Percentiles rank a stretch among this genome's conserved stretches.
Evolutionary conservation across 805 yeast genomes (phyloP).

Genomic region (Kodamaea nitidulidarum): DNA sequence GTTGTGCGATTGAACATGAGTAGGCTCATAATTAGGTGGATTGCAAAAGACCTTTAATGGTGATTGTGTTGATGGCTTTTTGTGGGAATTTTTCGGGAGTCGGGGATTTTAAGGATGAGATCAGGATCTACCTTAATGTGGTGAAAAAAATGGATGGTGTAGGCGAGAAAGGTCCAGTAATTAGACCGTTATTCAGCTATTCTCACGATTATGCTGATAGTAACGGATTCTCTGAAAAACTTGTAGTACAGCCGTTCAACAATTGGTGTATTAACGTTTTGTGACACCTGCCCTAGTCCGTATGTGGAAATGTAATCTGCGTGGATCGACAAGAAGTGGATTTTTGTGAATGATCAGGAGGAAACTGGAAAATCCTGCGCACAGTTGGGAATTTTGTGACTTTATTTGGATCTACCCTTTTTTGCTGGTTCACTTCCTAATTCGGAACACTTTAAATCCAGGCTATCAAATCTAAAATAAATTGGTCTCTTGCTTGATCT

Average conservation of each 20-base stretch:
- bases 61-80: slow-evolving; percentile 3
- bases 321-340: slow-evolving; percentile 3
- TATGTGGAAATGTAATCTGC: slow-evolving; percentile 1
- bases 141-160: slow-evolving; percentile 4
- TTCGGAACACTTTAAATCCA: too few species aligned
- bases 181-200: background rate
- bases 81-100: slow-evolving; percentile 7
- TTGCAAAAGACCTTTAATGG: background rate
- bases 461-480: too few species aligned
- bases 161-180: background rate
- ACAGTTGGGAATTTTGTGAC: slow-evolving; percentile 6
- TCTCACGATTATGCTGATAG: background rate
- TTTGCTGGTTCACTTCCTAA: slow-evolving; percentile 10
- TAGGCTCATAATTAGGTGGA: slow-evolving; percentile 6
- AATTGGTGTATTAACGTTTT: background rate
- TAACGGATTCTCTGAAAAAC: too few species aligned
- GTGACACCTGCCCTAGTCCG: slow-evolving; percentile 2
- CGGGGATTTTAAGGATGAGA: slow-evolving; percentile 5
- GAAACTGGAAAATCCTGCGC: slow-evolving; percentile 1
- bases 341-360: slow-evolving; percentile 9
- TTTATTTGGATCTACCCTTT: slow-evolving; percentile 5
- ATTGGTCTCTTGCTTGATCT: too few species aligned
- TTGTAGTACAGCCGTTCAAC: background rate
- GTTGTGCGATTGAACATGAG: slow-evolving; percentile 22
- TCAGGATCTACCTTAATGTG: slow-evolving; percentile 6